These are phyloP conservation scores for Fagopyrum esculentum DNA, from an alignment of 148 eudicot genomes.

Conservation along the genomic window DNA sequence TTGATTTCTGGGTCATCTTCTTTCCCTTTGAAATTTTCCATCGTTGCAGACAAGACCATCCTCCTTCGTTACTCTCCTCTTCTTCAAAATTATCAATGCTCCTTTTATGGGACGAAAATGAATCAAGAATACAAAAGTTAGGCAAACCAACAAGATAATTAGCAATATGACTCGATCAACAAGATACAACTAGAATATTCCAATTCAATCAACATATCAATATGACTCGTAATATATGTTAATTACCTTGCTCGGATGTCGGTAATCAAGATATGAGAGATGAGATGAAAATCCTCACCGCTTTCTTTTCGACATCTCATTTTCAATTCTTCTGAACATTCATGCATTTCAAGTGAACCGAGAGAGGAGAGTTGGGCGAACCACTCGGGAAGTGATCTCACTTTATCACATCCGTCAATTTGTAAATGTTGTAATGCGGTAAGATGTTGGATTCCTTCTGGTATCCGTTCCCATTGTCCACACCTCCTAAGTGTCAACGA, in stretches of 20 bases:
- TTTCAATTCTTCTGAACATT: not conserved
- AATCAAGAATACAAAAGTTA: not conserved
- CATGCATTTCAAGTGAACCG: accelerated
- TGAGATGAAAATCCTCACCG: not conserved
- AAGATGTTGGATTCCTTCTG: not conserved
- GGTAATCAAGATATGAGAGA: not conserved
- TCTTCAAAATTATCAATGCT: too few species aligned
- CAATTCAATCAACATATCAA: not conserved
- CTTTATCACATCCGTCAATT: not conserved
- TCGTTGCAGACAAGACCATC: too few species aligned
- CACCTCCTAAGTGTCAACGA: accelerated
- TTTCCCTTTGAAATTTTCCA: too few species aligned
- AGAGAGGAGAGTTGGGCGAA: not conserved
- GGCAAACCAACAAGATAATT: not conserved
- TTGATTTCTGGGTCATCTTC: too few species aligned
- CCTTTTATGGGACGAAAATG: not conserved
- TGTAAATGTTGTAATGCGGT: not conserved
- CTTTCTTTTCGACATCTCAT: not conserved
- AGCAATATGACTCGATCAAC: too few species aligned
- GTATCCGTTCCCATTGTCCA: not conserved
- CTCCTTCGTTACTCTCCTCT: not conserved
- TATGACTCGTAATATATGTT: too few species aligned
- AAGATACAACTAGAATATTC: too few species aligned
- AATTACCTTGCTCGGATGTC: not conserved
- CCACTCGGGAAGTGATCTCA: not conserved